Conservation (phyloP, 2,329 filamentous ascomycete species). For the Pyrenophora graminea region DNA sequence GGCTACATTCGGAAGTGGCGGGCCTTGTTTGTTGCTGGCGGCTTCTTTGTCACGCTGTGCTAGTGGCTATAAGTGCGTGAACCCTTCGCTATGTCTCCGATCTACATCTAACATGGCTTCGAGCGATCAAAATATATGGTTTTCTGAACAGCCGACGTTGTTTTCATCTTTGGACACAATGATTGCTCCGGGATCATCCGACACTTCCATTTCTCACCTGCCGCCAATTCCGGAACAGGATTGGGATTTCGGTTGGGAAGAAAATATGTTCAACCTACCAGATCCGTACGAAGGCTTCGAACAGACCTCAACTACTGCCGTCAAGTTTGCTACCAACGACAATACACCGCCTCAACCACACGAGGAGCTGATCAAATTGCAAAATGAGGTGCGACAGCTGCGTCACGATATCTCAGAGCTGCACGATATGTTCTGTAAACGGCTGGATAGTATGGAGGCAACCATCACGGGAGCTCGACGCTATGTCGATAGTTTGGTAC, state of each 20-base stretch:
- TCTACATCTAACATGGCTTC: conserved; percentile 4
- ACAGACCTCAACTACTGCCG: not conserved
- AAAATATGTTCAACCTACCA: not conserved
- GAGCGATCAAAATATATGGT: not conserved
- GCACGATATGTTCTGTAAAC: conserved; percentile 7
- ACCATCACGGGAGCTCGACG: conserved; percentile 1
- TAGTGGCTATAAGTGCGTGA: conserved; percentile 7
- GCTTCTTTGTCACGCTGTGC: conserved; percentile 4
- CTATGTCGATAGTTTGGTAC: conserved; percentile 16
- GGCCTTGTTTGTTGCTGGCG: not conserved
- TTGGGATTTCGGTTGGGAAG: conserved; percentile 5
- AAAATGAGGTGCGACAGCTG: conserved; percentile 3
- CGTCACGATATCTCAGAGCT: conserved; percentile 6
- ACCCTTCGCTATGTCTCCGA: not conserved
- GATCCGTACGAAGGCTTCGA: conserved; percentile 5
- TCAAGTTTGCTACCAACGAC: not conserved
- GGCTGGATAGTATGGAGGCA: conserved; percentile 13
- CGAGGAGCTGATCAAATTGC: conserved; percentile 1
- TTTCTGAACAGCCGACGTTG: not conserved
- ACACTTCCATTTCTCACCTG: not conserved
- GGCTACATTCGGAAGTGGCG: not conserved
- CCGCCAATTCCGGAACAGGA: not conserved
- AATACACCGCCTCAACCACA: not conserved
- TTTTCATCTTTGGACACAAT: not conserved
- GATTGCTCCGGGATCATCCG: not conserved